Evolutionary conservation across 2,329 filamentous ascomycete species (phyloP), one percentile per base, ranked within the genome.

Genomic region (Arachnomyces sp.): DNA sequence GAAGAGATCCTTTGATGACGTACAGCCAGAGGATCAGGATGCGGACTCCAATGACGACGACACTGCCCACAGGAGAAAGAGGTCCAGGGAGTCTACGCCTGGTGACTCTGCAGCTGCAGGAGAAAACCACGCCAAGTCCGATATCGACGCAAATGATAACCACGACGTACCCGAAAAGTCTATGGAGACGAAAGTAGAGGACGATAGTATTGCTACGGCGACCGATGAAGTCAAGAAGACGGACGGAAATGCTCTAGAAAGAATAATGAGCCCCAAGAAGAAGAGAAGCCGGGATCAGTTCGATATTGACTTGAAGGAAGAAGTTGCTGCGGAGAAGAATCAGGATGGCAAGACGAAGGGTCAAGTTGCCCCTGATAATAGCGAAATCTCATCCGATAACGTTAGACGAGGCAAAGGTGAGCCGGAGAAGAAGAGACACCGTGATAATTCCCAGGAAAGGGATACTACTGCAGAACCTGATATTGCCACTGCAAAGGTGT

Each of bases 201-300:
- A 35, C 31, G 21, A 34, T 40, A 40, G 16, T 15, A 21, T 39
- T 31, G 33, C 34, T 30, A 43, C 49, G 2, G 38, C 38, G 25
- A 45, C 43, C 12, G 45, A 40, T 25, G 29, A 41, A 41, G 44
- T 30, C 31, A 47, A 41, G 28, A 45, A 38, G 45, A 44, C 36
- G 28, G 46, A 42, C 32, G 49, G 44, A 34, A 47, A 40, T 39
- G 45, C 40, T 35, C 48, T 41, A 40, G 46, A 45, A 39, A 56
- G 49, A 39, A 52, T 54, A 17, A 45, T 52, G 39, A 63, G 54
- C 38, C 62, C 62, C 7, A 65, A 61, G 48, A 68, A 68, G 52
- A 69, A 68, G 48, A 54, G 66, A 41, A 68, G 65, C 43, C 51
- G 61, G 36, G 66, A 69, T 32, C 59, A 67, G 36, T 51, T 68